Percentiles rank a stretch among this genome's conserved stretches.
phyloP scores from a whole-genome alignment of 2,329 filamentous ascomycete genomes.

The Cytospora mali region DNA sequence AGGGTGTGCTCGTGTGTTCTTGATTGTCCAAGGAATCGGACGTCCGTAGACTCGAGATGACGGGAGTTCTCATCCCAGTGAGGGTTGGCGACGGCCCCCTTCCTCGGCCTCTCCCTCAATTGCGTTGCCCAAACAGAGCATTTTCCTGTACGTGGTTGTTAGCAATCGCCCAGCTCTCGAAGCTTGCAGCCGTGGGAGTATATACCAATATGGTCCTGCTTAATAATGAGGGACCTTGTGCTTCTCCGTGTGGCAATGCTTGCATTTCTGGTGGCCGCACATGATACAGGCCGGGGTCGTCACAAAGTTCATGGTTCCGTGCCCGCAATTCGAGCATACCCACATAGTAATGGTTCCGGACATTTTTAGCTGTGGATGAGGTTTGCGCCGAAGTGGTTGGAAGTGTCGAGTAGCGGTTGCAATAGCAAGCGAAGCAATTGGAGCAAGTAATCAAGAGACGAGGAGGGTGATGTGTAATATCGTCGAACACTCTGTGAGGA shows the following conservation, averaged over 20 bases:
- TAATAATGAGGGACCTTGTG: background rate
- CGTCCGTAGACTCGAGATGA: background rate
- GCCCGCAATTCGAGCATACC: conserved; percentile 5
- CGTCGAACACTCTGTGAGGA: too few species aligned
- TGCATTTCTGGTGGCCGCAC: background rate
- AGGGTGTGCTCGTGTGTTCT: background rate
- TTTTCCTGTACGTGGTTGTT: background rate
- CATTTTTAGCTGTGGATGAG: background rate
- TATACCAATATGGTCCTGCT: background rate
- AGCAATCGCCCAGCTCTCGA: background rate
- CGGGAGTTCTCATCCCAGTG: background rate
- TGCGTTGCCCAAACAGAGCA: background rate
- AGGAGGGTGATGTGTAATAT: too few species aligned
- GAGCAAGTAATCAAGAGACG: too few species aligned
- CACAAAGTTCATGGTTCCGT: conserved; percentile 2
- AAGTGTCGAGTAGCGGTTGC: background rate
- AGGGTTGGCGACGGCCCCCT: background rate
- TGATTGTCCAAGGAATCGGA: background rate
- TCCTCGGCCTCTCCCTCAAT: background rate
- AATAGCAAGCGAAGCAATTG: too few species aligned
- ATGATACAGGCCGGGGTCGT: background rate
- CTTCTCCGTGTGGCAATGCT: background rate
- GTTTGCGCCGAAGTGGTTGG: background rate
- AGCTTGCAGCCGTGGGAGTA: background rate
- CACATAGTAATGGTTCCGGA: background rate